phyloP scores from a whole-genome alignment of 371 early-diverging fungal genomes.

The Syncephalastrum racemosum region DNA sequence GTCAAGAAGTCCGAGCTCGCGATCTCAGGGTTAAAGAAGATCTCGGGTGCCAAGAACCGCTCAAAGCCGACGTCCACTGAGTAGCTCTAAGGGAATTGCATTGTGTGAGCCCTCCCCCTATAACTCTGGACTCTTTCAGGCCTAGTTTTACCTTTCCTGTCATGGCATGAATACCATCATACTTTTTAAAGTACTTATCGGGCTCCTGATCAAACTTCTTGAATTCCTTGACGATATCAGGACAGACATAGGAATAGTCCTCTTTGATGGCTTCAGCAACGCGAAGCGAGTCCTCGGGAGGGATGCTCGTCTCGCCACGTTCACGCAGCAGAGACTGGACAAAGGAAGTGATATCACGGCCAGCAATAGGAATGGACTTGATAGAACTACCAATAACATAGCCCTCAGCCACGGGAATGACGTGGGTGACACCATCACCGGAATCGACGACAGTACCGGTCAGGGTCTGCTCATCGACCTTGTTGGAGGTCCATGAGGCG shows the following conservation, averaged over 20 bases:
- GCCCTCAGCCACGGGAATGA: slow-evolving; percentile 98
- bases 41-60: slow-evolving; percentile 97
- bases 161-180: slow-evolving; percentile 80
- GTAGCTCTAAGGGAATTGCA: slow-evolving; percentile 60
- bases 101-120: not conserved
- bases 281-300: slow-evolving; percentile 94
- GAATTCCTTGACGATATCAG: slow-evolving; percentile 96
- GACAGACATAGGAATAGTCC: slow-evolving; percentile 93
- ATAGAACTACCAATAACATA: slow-evolving; percentile 97
- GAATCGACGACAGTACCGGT: slow-evolving; percentile 98
- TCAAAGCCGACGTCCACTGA: slow-evolving; percentile 96
- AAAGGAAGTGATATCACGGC: slow-evolving; percentile 95
- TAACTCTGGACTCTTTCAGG: not conserved
- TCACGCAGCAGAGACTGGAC: slow-evolving; percentile 96
- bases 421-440: slow-evolving; percentile 88
- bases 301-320: slow-evolving; percentile 90
- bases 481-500: slow-evolving; percentile 85
- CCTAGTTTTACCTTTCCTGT: slow-evolving; percentile 71
- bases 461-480: slow-evolving; percentile 76
- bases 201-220: slow-evolving; percentile 90
- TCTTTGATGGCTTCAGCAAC: slow-evolving; percentile 96
- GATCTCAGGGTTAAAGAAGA: slow-evolving; percentile 98
- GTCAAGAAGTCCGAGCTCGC: slow-evolving; percentile 95
- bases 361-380: slow-evolving; percentile 98
- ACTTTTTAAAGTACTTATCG: slow-evolving; percentile 82